Evolutionary conservation across 2,329 filamentous ascomycete species (phyloP).

Genomic region (Hymenoscyphus fructigenus): DNA sequence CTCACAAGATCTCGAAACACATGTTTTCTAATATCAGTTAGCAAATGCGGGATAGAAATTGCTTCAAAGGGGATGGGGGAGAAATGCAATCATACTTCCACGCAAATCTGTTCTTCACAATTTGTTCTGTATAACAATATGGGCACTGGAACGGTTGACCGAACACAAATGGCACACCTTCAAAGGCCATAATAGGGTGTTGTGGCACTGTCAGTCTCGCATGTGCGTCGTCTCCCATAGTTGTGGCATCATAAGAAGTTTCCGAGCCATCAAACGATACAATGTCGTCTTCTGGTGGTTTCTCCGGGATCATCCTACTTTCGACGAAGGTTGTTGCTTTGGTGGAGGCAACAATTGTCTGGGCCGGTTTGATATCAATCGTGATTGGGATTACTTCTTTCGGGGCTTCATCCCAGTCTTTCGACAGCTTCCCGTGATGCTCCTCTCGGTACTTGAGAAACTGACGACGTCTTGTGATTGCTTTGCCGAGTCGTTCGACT

Average conservation of each 20-base stretch:
- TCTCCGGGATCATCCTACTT: background rate
- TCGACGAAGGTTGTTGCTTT: slow-evolving; percentile 30
- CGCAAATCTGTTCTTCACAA: slow-evolving; percentile 20
- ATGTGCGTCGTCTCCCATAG: slow-evolving; percentile 10
- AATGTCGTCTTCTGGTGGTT: slow-evolving; percentile 13
- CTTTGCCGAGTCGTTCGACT: slow-evolving; percentile 32
- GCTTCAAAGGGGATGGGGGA: too few relatives aligned
- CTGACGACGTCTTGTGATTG: slow-evolving; percentile 35
- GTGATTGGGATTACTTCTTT: background rate
- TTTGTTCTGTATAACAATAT: slow-evolving; percentile 27
- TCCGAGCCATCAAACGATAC: slow-evolving; percentile 24
- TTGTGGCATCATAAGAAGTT: slow-evolving; percentile 30
- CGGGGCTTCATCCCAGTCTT: slow-evolving; percentile 11
- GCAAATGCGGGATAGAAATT: background rate
- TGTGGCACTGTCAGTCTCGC: slow-evolving; percentile 22
- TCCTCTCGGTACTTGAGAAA: slow-evolving; percentile 35
- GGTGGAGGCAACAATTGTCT: slow-evolving; percentile 21
- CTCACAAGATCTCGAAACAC: slow-evolving; percentile 35
- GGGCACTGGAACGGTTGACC: slow-evolving; percentile 29
- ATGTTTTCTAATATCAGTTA: slow-evolving; percentile 28
- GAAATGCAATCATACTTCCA: slow-evolving; percentile 25
- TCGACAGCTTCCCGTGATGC: slow-evolving; percentile 28
- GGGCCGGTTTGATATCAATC: slow-evolving; percentile 4
- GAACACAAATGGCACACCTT: slow-evolving; percentile 26
- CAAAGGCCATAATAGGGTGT: slow-evolving; percentile 25